Evolutionary conservation across 257 asterid genomes (phyloP).

Genomic region (Jasminum sambac): DNA sequence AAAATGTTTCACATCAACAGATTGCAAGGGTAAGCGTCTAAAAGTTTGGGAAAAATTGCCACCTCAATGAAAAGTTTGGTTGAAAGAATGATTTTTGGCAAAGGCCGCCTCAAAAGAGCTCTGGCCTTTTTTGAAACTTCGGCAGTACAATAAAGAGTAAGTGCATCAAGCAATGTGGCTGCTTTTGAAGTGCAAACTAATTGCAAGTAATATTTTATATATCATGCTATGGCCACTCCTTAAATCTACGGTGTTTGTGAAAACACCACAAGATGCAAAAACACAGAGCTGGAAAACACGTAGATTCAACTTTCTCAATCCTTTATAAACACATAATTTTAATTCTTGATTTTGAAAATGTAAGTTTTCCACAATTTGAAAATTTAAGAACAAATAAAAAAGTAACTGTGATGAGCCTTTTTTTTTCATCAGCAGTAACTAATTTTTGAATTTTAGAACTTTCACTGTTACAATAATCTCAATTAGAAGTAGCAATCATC

Average conservation of each 20-base stretch:
- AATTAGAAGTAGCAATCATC: not conserved
- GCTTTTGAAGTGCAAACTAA: constrained; percentile 18
- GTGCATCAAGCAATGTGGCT: not conserved
- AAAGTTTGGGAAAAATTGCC: too few species aligned
- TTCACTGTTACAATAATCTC: not conserved
- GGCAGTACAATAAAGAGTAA: not conserved
- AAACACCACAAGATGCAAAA: not conserved
- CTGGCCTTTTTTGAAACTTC: constrained; percentile 12
- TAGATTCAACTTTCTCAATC: too few species aligned
- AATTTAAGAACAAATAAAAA: too few species aligned
- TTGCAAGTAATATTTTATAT: not conserved
- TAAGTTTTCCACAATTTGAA: not conserved
- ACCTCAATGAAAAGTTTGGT: too few species aligned
- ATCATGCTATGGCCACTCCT: not conserved
- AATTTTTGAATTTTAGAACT: not conserved
- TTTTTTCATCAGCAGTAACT: not conserved
- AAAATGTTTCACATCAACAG: too few species aligned
- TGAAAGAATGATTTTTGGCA: too few species aligned
- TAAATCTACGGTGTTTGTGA: not conserved
- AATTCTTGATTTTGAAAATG: too few species aligned
- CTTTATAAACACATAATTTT: too few species aligned
- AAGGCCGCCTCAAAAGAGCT: not conserved
- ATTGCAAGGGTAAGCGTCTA: too few species aligned
- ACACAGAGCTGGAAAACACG: not conserved
- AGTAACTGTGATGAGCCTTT: not conserved